Percentiles rank a stretch among this genome's conserved stretches.
These are phyloP conservation scores for Clathrospora elynae DNA, from an alignment of 2,329 filamentous ascomycete genomes.

Conservation along the genomic window DNA sequence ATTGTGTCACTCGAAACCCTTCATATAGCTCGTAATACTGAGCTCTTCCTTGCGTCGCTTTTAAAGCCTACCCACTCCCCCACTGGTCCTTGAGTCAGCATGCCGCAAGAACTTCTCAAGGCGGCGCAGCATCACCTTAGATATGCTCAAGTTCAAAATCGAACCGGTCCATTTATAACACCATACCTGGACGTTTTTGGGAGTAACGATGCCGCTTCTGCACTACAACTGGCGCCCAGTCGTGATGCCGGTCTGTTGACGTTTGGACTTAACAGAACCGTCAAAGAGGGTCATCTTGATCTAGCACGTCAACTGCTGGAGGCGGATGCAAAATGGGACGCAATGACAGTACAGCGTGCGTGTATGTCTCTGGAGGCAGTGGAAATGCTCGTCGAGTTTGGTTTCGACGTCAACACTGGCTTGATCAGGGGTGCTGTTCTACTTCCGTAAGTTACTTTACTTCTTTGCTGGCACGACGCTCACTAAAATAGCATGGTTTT, in stretches of 20 bases:
- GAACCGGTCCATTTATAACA: background rate
- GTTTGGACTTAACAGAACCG: constrained; percentile 7
- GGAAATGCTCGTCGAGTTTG: constrained; percentile 6
- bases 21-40: too few species aligned
- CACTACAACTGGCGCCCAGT: constrained; percentile 1
- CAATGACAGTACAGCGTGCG: background rate
- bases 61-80: too few species aligned
- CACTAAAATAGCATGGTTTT: background rate
- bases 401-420: constrained; percentile 11
- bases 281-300: background rate
- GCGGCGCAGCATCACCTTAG: background rate
- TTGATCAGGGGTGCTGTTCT: background rate
- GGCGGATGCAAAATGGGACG: constrained; percentile 9
- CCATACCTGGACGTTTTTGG: constrained; percentile 1
- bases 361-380: constrained; percentile 4
- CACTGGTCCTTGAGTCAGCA: too few species aligned
- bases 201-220: constrained; percentile 3
- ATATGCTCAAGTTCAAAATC: background rate
- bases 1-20: too few species aligned
- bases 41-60: too few species aligned
- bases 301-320: constrained; percentile 3
- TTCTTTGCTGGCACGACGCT: background rate
- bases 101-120: constrained; percentile 1
- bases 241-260: constrained; percentile 7
- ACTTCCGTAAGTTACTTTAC: constrained; percentile 2